Evolutionary conservation across 371 early-diverging fungal genomes (phyloP), one percentile per base, ranked within the genome.

Genomic region (Mortierella sp.): DNA sequence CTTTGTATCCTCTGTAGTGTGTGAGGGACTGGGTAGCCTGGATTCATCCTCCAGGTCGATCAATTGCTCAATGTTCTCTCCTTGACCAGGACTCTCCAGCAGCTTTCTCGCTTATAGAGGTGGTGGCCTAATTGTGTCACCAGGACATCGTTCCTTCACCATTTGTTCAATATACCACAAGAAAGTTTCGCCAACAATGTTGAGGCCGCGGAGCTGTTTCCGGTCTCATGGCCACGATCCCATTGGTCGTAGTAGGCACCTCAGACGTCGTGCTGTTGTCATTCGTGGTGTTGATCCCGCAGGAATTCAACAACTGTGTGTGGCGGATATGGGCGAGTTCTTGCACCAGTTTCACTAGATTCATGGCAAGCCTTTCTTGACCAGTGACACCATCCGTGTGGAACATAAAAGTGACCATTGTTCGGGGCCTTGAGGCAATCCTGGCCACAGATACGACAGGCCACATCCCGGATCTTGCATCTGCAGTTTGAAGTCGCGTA

Each of bases 351-450:
- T 69, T 69, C 1, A 48, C 54, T 1, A 76, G 70, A 59, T 76
- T 70, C 58, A 76, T 49, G 52, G 26, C 64, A 30, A 69, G 51
- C 14, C 76, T 57, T 24, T 69, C 76, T 55, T 76, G 76, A 2
- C 76, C 76, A 12, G 69, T 26, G 18, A 97, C 95, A 12, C 88
- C 90, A 39, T 93, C 96, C 0, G 91, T 90, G 63, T 95, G 90
- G 74, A 97, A 98, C 96, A 99, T 98, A 97, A 72, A 96, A 94
- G 76, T 98, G 98, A 1, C 98, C 98, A 73, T 96, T 98, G 82
- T 97, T 96, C 71, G 95, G 93, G n/a, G 94, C 87, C 26, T 91
- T 91, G 42, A 98, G 84, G 76, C 99, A 98, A 50, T 84, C 86
- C 21, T 86, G 80, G 80, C 97, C 97, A 80, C 98, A 98, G 70